A percentile compares a stretch with the other conserved stretches of the same genome.
These are phyloP conservation scores for Abrus pulchellus DNA, from an alignment of 306 rosid genomes.

Conservation along the genomic window DNA sequence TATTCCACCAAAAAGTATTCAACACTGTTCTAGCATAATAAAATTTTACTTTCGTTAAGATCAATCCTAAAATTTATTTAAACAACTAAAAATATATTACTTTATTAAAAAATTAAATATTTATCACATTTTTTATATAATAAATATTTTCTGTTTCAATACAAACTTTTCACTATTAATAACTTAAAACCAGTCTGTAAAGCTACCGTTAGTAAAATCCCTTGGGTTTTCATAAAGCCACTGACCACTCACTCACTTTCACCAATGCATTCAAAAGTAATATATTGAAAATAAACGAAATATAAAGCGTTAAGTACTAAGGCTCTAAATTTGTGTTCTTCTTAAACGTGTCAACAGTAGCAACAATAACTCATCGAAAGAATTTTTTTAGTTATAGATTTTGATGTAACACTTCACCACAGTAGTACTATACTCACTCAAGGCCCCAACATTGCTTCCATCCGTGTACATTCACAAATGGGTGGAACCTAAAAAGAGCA, in stretches of 20 bases:
- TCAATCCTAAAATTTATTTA: no score
- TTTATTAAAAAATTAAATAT: no score
- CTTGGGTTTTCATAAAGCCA: no score
- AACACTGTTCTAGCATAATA: no score
- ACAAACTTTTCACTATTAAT: no score
- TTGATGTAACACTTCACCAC: conserved; percentile 7
- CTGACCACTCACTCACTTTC: neutral
- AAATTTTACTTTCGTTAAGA: no score
- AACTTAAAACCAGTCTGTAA: no score
- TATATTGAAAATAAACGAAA: neutral
- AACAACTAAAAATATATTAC: no score
- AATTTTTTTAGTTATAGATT: neutral
- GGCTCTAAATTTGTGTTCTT: neutral
- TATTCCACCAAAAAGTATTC: no score
- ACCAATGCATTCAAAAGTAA: neutral
- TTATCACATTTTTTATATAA: no score
- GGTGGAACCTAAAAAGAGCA: conserved; percentile 22
- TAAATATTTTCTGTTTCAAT: no score
- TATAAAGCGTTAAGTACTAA: neutral
- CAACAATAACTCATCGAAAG: neutral
- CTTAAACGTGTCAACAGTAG: neutral
- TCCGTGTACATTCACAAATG: neutral
- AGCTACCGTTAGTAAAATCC: no score
- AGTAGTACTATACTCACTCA: neutral
- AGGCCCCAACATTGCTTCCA: neutral